phyloP scores from a whole-genome alignment of 805 yeast genomes.

The Sugiyamaella qingdaonensis region DNA sequence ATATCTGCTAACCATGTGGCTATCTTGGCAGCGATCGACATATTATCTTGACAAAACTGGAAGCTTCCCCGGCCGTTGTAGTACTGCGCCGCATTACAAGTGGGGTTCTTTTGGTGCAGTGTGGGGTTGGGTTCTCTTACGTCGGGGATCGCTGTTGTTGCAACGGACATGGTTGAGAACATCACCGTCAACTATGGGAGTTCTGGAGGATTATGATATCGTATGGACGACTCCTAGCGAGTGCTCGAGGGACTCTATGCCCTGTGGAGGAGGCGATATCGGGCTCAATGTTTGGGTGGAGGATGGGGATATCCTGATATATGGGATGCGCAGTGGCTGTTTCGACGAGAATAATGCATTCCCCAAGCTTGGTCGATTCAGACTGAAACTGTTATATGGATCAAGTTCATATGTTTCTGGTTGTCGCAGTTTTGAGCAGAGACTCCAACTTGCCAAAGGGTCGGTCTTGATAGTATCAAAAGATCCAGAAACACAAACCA shows the following conservation, averaged over 20 bases:
- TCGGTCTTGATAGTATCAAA: not conserved
- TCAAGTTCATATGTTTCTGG: not conserved
- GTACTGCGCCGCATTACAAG: too few species aligned
- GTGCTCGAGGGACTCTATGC: not conserved
- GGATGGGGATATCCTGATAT: not conserved
- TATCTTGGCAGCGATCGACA: too few species aligned
- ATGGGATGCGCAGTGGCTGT: not conserved
- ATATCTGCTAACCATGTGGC: too few species aligned
- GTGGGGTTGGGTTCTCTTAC: too few species aligned
- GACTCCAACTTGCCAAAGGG: not conserved
- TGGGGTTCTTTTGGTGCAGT: too few species aligned
- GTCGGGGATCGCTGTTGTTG: too few species aligned
- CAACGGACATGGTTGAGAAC: too few species aligned
- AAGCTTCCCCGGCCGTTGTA: too few species aligned
- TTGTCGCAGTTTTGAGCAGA: not conserved
- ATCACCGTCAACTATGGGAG: too few species aligned
- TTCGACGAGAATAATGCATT: slow-evolving; percentile 1
- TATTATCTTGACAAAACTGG: too few species aligned
- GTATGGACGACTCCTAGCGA: not conserved
- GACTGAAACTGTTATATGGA: not conserved
- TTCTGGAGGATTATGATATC: not conserved
- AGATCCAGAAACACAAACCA: not conserved
- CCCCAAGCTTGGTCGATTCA: not conserved
- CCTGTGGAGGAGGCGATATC: slow-evolving; percentile 2
- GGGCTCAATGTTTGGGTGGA: slow-evolving; percentile 3